Conservation (phyloP, 2,329 filamentous ascomycete genomes). For the Metarhizium album region DNA sequence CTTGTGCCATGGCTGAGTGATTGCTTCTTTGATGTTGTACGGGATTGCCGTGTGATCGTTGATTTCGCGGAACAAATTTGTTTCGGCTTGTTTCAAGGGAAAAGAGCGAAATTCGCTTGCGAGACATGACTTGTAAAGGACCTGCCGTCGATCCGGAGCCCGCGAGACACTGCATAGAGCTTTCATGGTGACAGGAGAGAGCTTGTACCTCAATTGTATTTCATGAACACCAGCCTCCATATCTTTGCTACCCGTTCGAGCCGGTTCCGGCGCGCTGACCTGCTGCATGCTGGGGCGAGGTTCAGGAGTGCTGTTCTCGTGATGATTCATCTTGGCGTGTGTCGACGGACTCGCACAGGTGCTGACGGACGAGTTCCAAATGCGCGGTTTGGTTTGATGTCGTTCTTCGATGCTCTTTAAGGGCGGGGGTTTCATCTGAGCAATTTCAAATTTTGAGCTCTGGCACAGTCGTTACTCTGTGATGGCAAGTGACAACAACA, state of each 20-base stretch:
- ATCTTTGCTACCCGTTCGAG: neutral
- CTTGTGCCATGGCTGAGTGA: slow-evolving; percentile 60
- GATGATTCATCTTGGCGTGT: neutral
- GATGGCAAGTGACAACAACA: neutral
- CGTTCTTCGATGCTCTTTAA: too few species aligned
- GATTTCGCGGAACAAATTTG: slow-evolving; percentile 24
- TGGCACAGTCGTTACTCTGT: neutral
- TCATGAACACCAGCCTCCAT: slow-evolving; percentile 11
- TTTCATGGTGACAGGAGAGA: slow-evolving; percentile 22
- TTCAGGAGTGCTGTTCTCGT: neutral
- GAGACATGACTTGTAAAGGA: slow-evolving; percentile 27
- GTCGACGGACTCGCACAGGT: neutral
- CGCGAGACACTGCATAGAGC: slow-evolving; percentile 16
- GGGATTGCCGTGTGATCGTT: slow-evolving; percentile 28
- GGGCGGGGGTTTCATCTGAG: too few species aligned
- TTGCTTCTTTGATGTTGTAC: slow-evolving; percentile 23
- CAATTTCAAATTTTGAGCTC: neutral
- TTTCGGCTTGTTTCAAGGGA: slow-evolving; percentile 23
- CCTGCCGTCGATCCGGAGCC: slow-evolving; percentile 18
- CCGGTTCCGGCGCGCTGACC: neutral
- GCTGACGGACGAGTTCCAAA: too few species aligned
- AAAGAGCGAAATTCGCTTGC: slow-evolving; percentile 28
- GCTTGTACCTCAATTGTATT: slow-evolving; percentile 24
- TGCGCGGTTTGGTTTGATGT: too few species aligned
- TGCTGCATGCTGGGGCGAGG: neutral